Conservation (phyloP, 768 basidiomycete species). For the Tylopilus plumbeoviolaceoides region DNA sequence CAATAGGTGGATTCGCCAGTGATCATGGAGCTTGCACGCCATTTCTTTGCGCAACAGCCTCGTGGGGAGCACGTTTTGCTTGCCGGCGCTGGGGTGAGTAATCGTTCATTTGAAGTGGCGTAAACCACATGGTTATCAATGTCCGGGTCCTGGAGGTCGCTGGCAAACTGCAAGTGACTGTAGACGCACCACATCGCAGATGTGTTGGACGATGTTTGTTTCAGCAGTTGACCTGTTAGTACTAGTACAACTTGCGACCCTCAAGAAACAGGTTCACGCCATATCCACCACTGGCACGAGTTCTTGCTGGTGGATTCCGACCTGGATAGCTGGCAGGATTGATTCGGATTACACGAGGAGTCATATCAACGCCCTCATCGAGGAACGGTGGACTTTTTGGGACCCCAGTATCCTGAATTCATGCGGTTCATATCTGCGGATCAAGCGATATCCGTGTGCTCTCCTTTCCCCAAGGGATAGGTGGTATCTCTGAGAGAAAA, state of each 20-base stretch:
- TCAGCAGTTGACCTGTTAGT: neutral
- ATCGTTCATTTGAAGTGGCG: slow-evolving; percentile 23
- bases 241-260: no score
- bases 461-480: neutral
- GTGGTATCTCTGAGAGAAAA: neutral
- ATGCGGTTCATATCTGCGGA: slow-evolving; percentile 16
- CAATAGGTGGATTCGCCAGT: slow-evolving; percentile 21
- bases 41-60: slow-evolving; percentile 22
- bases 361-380: neutral
- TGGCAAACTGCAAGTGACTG: neutral
- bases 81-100: slow-evolving; percentile 28
- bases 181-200: neutral
- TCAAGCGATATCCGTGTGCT: slow-evolving; percentile 7
- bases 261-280: neutral
- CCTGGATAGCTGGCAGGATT: neutral
- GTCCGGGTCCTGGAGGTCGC: neutral
- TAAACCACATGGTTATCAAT: slow-evolving; percentile 5
- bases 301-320: neutral
- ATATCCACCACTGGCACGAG: no score
- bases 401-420: neutral
- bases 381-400: neutral
- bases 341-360: slow-evolving; percentile 7
- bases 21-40: slow-evolving; percentile 22
- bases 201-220: neutral
- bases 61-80: slow-evolving; percentile 33